These are phyloP conservation scores for Tulasnella sp. DNA, from an alignment of 768 basidiomycete genomes.

Conservation along the genomic window DNA sequence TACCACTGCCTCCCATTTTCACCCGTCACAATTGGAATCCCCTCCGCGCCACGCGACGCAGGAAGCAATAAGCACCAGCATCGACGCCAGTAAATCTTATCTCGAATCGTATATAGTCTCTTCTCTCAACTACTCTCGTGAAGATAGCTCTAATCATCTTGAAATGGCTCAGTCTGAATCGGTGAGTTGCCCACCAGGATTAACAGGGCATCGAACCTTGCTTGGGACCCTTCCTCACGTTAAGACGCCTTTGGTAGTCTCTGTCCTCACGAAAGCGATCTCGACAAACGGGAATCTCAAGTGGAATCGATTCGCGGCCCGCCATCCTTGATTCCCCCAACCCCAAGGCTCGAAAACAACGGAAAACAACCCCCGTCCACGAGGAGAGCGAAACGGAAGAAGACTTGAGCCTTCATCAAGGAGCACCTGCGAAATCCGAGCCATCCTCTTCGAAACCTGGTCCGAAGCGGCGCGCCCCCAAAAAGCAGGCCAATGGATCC, in stretches of 20 bases:
- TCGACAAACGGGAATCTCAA: neutral
- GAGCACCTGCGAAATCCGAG: neutral
- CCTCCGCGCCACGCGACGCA: neutral
- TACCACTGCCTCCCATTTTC: neutral
- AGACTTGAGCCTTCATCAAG: neutral
- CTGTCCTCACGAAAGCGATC: neutral
- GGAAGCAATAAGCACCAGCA: neutral
- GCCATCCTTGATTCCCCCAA: constrained; percentile 7
- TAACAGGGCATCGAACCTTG: neutral
- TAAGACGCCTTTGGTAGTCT: neutral
- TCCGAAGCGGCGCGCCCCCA: neutral
- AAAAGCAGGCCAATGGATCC: neutral
- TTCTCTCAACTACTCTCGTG: neutral
- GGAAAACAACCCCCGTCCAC: neutral
- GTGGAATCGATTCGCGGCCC: neutral
- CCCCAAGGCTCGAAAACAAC: constrained; percentile 22
- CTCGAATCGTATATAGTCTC: neutral
- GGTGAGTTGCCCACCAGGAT: neutral
- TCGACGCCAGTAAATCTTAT: neutral
- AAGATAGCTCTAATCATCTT: neutral
- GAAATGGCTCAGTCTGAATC: neutral
- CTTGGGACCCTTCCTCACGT: neutral
- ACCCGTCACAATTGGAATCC: neutral
- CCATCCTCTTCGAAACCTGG: neutral
- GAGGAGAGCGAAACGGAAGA: constrained; percentile 3